Percentiles rank a stretch among this genome's conserved stretches.
Evolutionary conservation across 345 rosid genomes (phyloP).

Genomic region (Arabis alpina): DNA sequence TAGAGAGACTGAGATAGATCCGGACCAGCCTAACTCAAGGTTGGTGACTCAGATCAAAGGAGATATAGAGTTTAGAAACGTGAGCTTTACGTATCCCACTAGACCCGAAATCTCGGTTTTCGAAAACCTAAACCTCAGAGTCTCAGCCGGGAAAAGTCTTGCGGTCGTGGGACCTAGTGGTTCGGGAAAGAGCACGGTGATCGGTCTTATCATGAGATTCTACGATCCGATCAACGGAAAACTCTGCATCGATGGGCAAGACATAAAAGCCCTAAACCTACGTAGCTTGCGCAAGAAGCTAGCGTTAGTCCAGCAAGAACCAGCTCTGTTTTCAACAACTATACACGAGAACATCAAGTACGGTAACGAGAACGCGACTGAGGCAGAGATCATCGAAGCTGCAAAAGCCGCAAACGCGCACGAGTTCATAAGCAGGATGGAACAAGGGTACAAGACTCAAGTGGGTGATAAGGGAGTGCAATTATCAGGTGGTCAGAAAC

Average conservation of each 20-base stretch:
- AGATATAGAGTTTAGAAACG: constrained; percentile 60
- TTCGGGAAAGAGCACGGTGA: constrained; percentile 83
- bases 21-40: constrained; percentile 50
- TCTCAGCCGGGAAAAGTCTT: constrained; percentile 62
- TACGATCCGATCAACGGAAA: constrained; percentile 65
- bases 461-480: constrained; percentile 84
- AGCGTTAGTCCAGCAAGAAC: constrained; percentile 86
- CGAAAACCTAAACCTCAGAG: constrained; percentile 53
- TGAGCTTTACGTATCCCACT: constrained; percentile 70
- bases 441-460: constrained; percentile 70
- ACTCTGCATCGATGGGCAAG: constrained; percentile 61
- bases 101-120: constrained; percentile 66
- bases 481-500: constrained; percentile 89
- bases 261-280: constrained; percentile 61
- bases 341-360: constrained; percentile 77
- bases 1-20: constrained; percentile 56
- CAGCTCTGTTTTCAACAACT: constrained; percentile 73
- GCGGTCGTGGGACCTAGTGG: constrained; percentile 85
- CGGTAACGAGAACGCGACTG: constrained; percentile 70
- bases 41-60: constrained; percentile 55
- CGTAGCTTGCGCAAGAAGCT: constrained; percentile 64
- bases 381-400: constrained; percentile 68
- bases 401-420: constrained; percentile 83
- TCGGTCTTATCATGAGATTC: constrained; percentile 69
- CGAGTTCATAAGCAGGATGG: constrained; percentile 74